phyloP scores from a whole-genome alignment of 1,284 basidiomycete species.

The Takashimella tepidaria region DNA sequence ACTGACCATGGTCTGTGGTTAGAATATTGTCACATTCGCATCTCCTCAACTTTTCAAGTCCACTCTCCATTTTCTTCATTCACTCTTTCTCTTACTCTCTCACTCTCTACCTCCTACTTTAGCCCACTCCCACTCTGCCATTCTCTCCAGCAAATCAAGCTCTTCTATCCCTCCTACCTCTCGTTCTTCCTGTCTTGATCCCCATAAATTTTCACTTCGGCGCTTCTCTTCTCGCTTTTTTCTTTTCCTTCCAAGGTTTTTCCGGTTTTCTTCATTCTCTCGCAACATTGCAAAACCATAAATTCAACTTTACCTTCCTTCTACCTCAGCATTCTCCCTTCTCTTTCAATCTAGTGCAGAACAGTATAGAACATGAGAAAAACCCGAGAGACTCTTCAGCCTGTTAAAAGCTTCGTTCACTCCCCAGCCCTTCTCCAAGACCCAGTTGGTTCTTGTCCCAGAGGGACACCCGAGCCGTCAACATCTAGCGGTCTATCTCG shows the following conservation, averaged over 20 bases:
- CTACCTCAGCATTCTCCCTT: too few relatives aligned
- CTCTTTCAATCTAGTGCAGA: too few relatives aligned
- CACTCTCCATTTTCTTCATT: background rate
- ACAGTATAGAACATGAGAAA: too few relatives aligned
- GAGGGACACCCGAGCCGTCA: background rate
- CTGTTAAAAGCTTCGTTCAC: too few relatives aligned
- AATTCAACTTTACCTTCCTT: too few relatives aligned
- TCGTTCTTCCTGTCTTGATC: background rate
- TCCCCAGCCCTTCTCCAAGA: background rate
- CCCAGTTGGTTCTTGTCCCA: background rate
- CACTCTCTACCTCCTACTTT: background rate
- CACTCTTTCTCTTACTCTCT: background rate
- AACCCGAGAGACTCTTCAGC: too few relatives aligned
- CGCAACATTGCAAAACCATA: background rate
- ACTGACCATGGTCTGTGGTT: too few relatives aligned
- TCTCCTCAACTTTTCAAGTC: background rate
- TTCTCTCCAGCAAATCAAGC: background rate
- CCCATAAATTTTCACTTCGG: background rate
- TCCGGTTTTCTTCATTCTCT: background rate
- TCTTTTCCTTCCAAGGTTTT: background rate
- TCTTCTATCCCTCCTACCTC: background rate
- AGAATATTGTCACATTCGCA: too few relatives aligned
- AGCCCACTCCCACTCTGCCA: background rate
- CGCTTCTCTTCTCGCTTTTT: background rate
- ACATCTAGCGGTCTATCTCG: background rate